These are phyloP conservation scores for Protea cynaroides DNA, from an alignment of 164 flowering plant genomes.

Conservation along the genomic window DNA sequence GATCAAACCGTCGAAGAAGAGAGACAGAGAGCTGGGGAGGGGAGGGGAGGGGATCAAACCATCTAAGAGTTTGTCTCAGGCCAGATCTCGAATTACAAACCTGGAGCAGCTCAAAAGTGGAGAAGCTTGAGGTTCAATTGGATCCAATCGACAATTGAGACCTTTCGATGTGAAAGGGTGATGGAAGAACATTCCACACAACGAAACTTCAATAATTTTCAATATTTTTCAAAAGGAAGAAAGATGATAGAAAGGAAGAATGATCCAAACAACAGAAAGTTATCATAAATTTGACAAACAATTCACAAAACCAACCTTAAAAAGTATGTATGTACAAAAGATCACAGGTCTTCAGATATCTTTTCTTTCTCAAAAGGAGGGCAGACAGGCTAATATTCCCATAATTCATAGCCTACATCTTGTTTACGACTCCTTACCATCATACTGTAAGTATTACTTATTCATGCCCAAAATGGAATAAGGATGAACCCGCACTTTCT, in stretches of 20 bases:
- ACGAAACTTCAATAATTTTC: no score
- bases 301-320: conserved; percentile 3
- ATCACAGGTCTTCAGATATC: conserved; percentile 14
- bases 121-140: no score
- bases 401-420: conserved; percentile 6
- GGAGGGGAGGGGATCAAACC: no score
- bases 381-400: background rate
- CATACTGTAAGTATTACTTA: conserved; percentile 11
- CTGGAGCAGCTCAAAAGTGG: no score
- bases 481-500: background rate
- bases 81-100: no score
- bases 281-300: conserved; percentile 3
- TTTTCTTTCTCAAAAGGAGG: background rate
- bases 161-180: no score
- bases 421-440: conserved; percentile 7
- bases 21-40: no score
- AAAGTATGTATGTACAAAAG: conserved; percentile 15
- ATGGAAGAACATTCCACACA: no score
- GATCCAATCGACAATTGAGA: no score
- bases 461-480: conserved; percentile 17
- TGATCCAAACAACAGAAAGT: background rate
- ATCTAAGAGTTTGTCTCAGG: no score
- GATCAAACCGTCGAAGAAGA: no score
- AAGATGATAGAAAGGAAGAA: background rate
- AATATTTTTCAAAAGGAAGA: no score